These are phyloP conservation scores for Mollisiaceae sp. DNA, from an alignment of 2,329 filamentous ascomycete genomes.

Conservation along the genomic window DNA sequence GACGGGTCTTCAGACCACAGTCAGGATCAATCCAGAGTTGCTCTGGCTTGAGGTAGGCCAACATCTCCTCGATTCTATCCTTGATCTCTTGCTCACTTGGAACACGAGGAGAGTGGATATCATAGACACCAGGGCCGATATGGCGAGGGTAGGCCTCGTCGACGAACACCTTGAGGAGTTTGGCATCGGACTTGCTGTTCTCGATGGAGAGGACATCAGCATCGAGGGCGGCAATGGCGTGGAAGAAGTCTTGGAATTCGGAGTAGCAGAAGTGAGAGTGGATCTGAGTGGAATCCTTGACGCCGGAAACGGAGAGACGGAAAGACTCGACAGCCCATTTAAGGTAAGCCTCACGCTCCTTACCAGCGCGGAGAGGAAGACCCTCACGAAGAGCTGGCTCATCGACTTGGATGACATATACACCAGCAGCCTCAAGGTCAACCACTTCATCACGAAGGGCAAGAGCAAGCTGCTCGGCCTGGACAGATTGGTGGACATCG, in stretches of 20 bases:
- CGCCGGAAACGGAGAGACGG: slow-evolving; percentile 92
- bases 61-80: slow-evolving; percentile 97
- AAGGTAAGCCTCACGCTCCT: slow-evolving; percentile 96
- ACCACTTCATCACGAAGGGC: slow-evolving; percentile 98
- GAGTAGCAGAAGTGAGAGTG: slow-evolving; percentile 99
- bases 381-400: slow-evolving; percentile 99
- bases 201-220: slow-evolving; percentile 98
- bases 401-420: slow-evolving; percentile 98
- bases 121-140: slow-evolving; percentile 99
- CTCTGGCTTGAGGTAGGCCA: slow-evolving; percentile 93
- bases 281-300: slow-evolving; percentile 96
- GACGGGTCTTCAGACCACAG: slow-evolving; percentile 98
- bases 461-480: slow-evolving; percentile 97
- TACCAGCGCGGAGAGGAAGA: slow-evolving; percentile 92
- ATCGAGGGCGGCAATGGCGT: slow-evolving; percentile 97
- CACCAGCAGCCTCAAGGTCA: slow-evolving; percentile 94
- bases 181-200: slow-evolving; percentile 99
- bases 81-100: slow-evolving; percentile 98
- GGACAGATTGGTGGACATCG: slow-evolving; percentile 97
- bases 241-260: slow-evolving; percentile 99
- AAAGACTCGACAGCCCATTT: slow-evolving; percentile 98
- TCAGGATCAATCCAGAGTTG: slow-evolving; percentile 99
- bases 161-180: slow-evolving; percentile 98
- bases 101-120: slow-evolving; percentile 99
- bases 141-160: slow-evolving; percentile 97